These are phyloP conservation scores for Kernera saxatilis DNA, from an alignment of 345 rosid species.

Conservation along the genomic window DNA sequence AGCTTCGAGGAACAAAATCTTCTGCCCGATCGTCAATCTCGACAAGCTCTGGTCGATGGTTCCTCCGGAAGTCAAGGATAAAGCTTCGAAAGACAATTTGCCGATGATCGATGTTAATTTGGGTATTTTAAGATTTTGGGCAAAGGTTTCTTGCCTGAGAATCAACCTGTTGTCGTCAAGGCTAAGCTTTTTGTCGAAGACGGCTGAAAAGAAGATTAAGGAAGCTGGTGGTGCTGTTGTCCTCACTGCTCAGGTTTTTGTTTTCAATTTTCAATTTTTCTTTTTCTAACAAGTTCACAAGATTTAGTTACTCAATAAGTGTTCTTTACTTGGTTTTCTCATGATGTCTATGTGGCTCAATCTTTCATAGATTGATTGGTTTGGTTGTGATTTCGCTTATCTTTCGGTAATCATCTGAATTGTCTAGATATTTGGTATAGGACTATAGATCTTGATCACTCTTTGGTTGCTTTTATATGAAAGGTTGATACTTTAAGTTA, in stretches of 20 bases:
- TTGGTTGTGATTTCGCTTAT: too few relatives aligned
- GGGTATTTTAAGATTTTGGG: constrained; percentile 64
- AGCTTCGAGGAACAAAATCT: constrained; percentile 41
- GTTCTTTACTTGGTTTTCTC: background rate
- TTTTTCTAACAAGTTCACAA: background rate
- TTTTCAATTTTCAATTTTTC: background rate
- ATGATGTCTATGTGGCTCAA: background rate
- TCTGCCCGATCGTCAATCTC: constrained; percentile 57
- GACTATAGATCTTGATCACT: too few relatives aligned
- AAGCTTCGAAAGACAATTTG: constrained; percentile 43
- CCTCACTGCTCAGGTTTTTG: constrained; percentile 41
- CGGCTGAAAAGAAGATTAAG: constrained; percentile 58
- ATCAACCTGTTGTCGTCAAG: constrained; percentile 50
- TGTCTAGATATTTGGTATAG: too few relatives aligned
- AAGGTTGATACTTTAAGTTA: too few relatives aligned
- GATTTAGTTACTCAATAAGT: too few relatives aligned
- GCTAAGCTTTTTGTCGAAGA: constrained; percentile 55
- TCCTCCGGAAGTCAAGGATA: constrained; percentile 42
- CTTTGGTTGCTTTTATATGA: too few relatives aligned
- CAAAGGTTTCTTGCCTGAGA: constrained; percentile 47
- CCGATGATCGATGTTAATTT: constrained; percentile 50
- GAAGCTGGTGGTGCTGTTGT: constrained; percentile 58
- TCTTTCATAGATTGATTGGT: too few relatives aligned
- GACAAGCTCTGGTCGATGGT: constrained; percentile 64
- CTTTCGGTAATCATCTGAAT: too few relatives aligned